Evolutionary conservation across 495 filamentous ascomycete species (phyloP), one percentile per base, ranked within the genome.

Genomic region (Aspergillus haitiensis): DNA sequence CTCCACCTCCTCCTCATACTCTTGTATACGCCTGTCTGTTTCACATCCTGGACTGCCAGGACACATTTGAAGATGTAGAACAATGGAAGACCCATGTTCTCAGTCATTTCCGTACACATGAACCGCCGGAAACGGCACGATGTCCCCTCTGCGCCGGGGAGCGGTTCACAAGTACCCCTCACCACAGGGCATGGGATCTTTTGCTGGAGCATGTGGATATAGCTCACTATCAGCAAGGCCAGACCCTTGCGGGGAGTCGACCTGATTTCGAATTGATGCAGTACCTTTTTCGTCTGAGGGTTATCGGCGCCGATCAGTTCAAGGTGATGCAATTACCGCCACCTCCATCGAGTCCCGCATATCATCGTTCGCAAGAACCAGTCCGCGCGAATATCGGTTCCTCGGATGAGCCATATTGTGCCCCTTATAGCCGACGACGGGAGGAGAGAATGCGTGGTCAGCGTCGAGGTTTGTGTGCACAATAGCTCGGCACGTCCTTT

Each of bases 191-290:
- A 6, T 80, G 77, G 77, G 64, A 74, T 53, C 60, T 61, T 11
- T 64, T 80, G 65, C 73, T 80, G 35, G 64, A 74, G 32, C 77
- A 80, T 44, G 69, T 78, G 49, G 73, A 68, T 12, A 49, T 55
- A 18, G 66, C 56, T 13, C 75, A 80, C 55, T 80, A 74, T 52
- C 67, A 73, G 37, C 61, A 64, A 12, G 75, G 77, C 11, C 72
- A 77, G 39, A 75, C 72, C 7, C 67, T 79, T 13, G 71, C 77
- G 0, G 67, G 73, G 0, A 75, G 71, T 52, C 70, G 75, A 16
- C 70, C 75, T 11, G 75, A 77, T 48, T 77, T 80, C 47, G 75
- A 78, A 58, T 60, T 80, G 2, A 78, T 80, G 75, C 72, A 73
- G 36, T 78, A 77, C 59, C 67, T 80, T 7, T 80, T 76, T 57